Base-by-base conservation (phyloP, 768 basidiomycete species). In the Lactarius akahatsu region DNA sequence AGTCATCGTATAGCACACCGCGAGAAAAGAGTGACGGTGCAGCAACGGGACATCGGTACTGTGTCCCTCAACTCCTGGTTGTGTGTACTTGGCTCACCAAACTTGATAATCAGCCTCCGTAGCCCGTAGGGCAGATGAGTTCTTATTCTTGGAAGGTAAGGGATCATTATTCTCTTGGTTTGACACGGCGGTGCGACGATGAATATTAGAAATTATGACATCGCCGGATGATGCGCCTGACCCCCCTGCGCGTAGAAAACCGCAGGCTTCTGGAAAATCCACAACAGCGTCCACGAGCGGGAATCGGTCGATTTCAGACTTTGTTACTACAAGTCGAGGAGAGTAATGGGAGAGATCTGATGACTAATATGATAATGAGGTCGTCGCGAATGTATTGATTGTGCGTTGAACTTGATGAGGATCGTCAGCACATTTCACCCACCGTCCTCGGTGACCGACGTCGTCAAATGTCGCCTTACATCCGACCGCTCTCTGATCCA, bases 11-110 rank as follows among this genome's bases (percentile, higher is more conserved):
- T 86, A 16, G 91, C 94, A 6, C 81, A 84, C 64, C 78, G 85
- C 61, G 92, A 94, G 68, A 88, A 85, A 70, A 79, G 94, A 67
- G 75, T 85, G 34, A 94, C 87, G 0, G 84, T 95, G 20, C 91
- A 92, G 73, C 83, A 90, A 70, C 85, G 83, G 68, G 94, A 96
- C 75, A 77, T 95, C 56, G 89, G 94, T 93, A 71, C 36, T 36
- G 20, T 23, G 50, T 18, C 11, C 23, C n/a, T 54, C 30, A 28
- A 43, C 26, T 26, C 5, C 6, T 52, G 50, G 26, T 16, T 5
- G 41, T 20, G 40, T 23, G 23, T 16, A 54, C 13, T 57, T 59
- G 23, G 18, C 40, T 62, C 57, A 58, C 23, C 7, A 20, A 8
- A 11, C 28, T 9, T 50, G 52, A 34, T 52, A 26, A 20, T 16